phyloP scores from a whole-genome alignment of 768 basidiomycete species.

The Megacollybia marginata region DNA sequence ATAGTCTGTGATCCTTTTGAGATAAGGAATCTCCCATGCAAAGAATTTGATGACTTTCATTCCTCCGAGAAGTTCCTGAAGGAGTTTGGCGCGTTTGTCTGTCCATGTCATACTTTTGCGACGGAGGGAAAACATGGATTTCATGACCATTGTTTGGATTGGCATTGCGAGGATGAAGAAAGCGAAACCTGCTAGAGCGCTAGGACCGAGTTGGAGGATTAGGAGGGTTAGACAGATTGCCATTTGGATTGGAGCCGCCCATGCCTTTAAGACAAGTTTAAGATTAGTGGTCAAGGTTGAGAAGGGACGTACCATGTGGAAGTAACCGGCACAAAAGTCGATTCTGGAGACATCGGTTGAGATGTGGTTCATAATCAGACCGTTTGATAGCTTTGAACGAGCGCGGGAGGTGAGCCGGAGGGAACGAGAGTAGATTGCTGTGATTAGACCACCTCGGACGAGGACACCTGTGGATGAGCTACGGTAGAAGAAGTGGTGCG shows the following conservation, averaged over 20 bases:
- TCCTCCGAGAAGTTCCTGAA: constrained; percentile 84
- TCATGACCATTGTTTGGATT: constrained; percentile 67
- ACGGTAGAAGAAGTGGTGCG: constrained; percentile 83
- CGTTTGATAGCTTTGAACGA: constrained; percentile 75
- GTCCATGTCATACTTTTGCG: constrained; percentile 81
- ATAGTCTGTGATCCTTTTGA: constrained; percentile 63
- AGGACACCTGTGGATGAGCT: constrained; percentile 70
- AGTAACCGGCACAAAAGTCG: constrained; percentile 78
- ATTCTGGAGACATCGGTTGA: constrained; percentile 88
- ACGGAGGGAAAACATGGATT: constrained; percentile 58
- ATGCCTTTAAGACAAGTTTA: constrained; percentile 30
- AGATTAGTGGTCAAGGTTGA: background rate
- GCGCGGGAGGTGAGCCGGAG: constrained; percentile 73
- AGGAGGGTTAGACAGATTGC: constrained; percentile 70
- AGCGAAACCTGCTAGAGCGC: constrained; percentile 45
- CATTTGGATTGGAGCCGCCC: constrained; percentile 74
- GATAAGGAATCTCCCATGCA: constrained; percentile 80
- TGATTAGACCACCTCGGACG: constrained; percentile 77
- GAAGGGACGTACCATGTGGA: constrained; percentile 49
- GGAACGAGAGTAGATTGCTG: constrained; percentile 76
- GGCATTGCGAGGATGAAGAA: constrained; percentile 69
- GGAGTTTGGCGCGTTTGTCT: constrained; percentile 80
- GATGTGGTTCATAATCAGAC: constrained; percentile 89
- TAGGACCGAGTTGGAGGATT: constrained; percentile 63
- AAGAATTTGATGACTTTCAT: constrained; percentile 94